Evolutionary conservation across 495 filamentous ascomycete genomes (phyloP).

Genomic region (Penicillium canariense): DNA sequence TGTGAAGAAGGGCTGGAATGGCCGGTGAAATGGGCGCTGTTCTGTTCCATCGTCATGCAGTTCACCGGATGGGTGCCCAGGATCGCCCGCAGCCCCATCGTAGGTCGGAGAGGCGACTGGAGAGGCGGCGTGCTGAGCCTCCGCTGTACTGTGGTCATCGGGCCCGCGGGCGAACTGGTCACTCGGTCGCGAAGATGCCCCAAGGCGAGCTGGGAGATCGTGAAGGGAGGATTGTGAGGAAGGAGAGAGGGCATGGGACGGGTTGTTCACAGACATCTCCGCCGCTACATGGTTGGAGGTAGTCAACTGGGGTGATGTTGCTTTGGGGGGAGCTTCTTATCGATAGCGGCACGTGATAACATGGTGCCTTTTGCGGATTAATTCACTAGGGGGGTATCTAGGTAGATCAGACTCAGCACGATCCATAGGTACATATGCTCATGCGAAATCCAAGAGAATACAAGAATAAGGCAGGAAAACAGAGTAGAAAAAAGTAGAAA

Average conservation of each 20-base stretch:
- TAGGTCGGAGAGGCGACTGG: conserved; percentile 9
- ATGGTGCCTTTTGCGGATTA: no score
- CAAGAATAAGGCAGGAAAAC: no score
- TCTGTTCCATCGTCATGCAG: conserved; percentile 10
- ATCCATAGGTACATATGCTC: background rate
- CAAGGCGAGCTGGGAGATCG: background rate
- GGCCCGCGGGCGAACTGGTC: conserved; percentile 20
- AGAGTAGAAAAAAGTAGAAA: no score
- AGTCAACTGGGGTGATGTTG: conserved; percentile 14
- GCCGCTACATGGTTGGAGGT: conserved; percentile 32
- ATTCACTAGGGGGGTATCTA: no score
- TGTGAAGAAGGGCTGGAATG: conserved; percentile 53
- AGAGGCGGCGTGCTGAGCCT: conserved; percentile 3
- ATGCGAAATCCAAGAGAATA: no score
- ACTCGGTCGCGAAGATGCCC: conserved; percentile 21
- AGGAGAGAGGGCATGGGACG: conserved; percentile 26
- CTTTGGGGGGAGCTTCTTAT: conserved; percentile 17
- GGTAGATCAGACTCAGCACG: background rate
- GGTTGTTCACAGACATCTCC: conserved; percentile 39
- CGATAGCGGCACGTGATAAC: conserved; percentile 22
- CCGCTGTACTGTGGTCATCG: conserved; percentile 15
- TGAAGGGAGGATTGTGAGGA: conserved; percentile 30
- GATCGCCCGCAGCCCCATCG: conserved; percentile 9
- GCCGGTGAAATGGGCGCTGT: conserved; percentile 15
- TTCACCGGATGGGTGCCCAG: background rate